These are phyloP conservation scores for Pseudocercospora cruenta DNA, from an alignment of 2,329 filamentous ascomycete species.

Conservation along the genomic window DNA sequence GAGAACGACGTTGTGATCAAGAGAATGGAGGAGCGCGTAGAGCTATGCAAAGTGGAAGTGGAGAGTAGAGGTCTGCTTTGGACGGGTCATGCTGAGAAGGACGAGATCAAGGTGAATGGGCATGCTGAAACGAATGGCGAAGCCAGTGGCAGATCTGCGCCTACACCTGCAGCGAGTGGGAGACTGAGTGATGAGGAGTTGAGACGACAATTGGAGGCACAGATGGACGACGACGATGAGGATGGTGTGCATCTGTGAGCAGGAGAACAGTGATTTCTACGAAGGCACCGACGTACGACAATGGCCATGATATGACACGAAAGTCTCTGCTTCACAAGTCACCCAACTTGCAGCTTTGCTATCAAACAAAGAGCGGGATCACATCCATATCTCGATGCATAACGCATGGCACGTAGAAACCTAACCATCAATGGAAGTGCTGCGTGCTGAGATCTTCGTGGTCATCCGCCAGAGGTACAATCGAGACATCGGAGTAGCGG, in stretches of 20 bases:
- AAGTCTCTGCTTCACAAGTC: background rate
- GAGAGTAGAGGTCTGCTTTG: slow-evolving; percentile 62
- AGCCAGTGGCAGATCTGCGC: slow-evolving; percentile 17
- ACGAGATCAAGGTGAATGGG: slow-evolving; percentile 25
- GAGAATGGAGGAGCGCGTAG: slow-evolving; percentile 69
- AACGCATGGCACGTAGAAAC: background rate
- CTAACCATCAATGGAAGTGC: background rate
- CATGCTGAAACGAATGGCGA: slow-evolving; percentile 28
- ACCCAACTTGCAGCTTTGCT: background rate
- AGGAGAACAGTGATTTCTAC: background rate
- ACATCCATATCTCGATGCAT: background rate
- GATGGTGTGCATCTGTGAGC: slow-evolving; percentile 65
- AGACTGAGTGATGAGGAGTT: slow-evolving; percentile 64
- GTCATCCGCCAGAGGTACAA: background rate
- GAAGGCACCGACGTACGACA: background rate
- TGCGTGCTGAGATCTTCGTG: background rate
- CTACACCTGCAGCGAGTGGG: slow-evolving; percentile 42
- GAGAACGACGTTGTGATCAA: slow-evolving; percentile 72
- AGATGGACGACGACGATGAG: slow-evolving; percentile 55
- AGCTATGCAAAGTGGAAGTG: slow-evolving; percentile 67
- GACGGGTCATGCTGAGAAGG: slow-evolving; percentile 41
- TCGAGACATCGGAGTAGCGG: background rate
- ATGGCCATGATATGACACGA: background rate
- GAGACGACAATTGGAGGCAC: slow-evolving; percentile 58
- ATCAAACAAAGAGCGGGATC: background rate